Base-by-base conservation (phyloP, 1,139 yeast species). In the Hansenula sp. region DNA sequence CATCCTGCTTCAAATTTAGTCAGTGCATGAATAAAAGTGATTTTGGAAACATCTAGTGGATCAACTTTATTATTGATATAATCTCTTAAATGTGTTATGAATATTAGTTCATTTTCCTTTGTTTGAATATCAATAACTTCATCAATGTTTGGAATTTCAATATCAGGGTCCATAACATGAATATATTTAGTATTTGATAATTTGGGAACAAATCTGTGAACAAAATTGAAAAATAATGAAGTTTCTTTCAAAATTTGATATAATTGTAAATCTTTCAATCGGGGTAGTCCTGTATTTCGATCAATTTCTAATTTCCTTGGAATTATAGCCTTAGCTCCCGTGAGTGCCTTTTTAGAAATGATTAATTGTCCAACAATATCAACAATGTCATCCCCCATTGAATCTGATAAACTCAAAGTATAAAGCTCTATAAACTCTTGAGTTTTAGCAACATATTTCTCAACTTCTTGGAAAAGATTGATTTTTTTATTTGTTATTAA, bases 1-100 rank as follows among this genome's bases (percentile, higher is more conserved):
- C 51, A 46, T 1, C 52, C 46, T 2, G 42, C 19, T 24, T 54
- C 54, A 21, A 56, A 29, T 9, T 47, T 46, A 5, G 32, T 30
- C 1, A 56, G 25, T 1, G 50, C 51, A 2, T 24, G 29, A 10
- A 35, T 36, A 35, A 50, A 55, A 5, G 40, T 36, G 2, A 34
- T n/a, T 21, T 38, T 33, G 10, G 43, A 32, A 2, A 27, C 24
- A 29, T 47, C 42, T 3, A 30, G 19, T 2, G 28, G 19, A 3
- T 27, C 40, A 17, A 39, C 30, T 4, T 43, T 30, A 5, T 18
- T 2, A 30, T 31, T 33, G 12, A 48, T 13, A 17, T 50, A 47
- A 12, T 25, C 25, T 16, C 32, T 36, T 17, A 49, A 33, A 33
- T 45, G 33, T 27, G 42, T 40, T 10, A 49, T 40, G 12, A 46